A percentile compares a stretch with the other conserved stretches of the same genome.
Conservation (phyloP, 129 eudicot species). For the Scalesia atractyloides region DNA sequence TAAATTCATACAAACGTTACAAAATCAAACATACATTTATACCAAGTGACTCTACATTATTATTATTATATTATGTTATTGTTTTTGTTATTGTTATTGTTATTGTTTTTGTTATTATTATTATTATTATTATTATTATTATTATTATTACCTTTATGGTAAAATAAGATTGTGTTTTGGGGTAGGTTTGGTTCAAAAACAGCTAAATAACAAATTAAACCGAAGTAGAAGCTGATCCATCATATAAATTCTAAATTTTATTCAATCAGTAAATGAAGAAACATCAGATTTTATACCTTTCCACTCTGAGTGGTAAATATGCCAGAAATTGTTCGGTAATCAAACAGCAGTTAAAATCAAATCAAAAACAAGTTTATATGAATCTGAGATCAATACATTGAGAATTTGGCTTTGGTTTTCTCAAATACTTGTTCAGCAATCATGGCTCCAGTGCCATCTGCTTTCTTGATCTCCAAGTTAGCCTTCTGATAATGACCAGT, state of each 20-base stretch:
- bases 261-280: constrained; percentile 11
- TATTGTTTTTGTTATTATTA: too few relatives aligned
- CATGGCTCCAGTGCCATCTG: constrained; percentile 67
- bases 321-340: constrained; percentile 7
- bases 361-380: background rate
- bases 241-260: background rate
- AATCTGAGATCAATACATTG: constrained; percentile 27
- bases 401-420: constrained; percentile 73
- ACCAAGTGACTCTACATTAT: too few relatives aligned
- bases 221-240: background rate
- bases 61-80: too few relatives aligned
- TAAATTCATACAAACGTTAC: too few relatives aligned
- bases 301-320: background rate
- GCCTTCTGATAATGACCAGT: constrained; percentile 78
- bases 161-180: background rate
- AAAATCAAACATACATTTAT: too few relatives aligned
- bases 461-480: constrained; percentile 73
- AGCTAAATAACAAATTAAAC: background rate
- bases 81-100: too few relatives aligned
- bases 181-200: background rate
- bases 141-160: background rate
- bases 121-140: too few relatives aligned
- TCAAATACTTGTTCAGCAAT: constrained; percentile 89
- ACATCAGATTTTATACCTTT: background rate
- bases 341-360: constrained; percentile 12